Base-by-base conservation (phyloP, 2,329 filamentous ascomycete species). In the Stemphylium lycopersici region DNA sequence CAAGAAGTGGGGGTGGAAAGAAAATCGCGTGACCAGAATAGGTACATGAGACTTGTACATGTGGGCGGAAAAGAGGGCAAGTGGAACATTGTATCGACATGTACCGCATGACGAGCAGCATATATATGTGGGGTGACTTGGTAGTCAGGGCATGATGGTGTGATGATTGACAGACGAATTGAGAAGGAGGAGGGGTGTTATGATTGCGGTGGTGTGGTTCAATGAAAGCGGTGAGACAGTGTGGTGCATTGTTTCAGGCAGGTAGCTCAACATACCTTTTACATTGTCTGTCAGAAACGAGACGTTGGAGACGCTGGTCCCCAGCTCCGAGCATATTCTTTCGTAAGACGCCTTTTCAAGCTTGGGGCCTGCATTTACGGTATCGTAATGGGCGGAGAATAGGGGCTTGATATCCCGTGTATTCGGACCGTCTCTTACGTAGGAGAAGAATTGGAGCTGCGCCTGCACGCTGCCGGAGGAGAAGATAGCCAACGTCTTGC, bases 231-330 rank as follows among this genome's bases (percentile, higher is more conserved):
- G 41, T 55, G 51, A 45, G 52, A 13, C 4, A 16, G 24, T 15
- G 29, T 55, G 37, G 45, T 55, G 48, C 53, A 45, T 31, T 57
- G 58, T 59, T 50, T 61, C 50, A 58, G 31, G 34, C 48, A 40
- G 20, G 13, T 13, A 15, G 37, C 18, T 29, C 38, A 34, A 36
- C 49, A 46, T 72, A 80, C 78, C 81, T 68, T 83, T 84, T 40
- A 90, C 81, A 68, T 92, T 92, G 76, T 95, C 90, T 67, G 89
- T 93, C 56, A 93, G 77, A 72, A 95, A 95, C n/a, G 91, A 79
- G 79, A 90, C 90, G 51, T 83, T 79, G 10, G 72, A 74, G 15
- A 81, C 72, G 44, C 77, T 64, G 52, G 81, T 77, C 31, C 55
- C 62, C 13, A 84, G 59, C 56, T 79, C 77, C 41, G 74, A 72